A percentile compares a stretch with the other conserved stretches of the same genome.
phyloP scores from a whole-genome alignment of 768 basidiomycete species.

The Suillus fuscotomentosus region DNA sequence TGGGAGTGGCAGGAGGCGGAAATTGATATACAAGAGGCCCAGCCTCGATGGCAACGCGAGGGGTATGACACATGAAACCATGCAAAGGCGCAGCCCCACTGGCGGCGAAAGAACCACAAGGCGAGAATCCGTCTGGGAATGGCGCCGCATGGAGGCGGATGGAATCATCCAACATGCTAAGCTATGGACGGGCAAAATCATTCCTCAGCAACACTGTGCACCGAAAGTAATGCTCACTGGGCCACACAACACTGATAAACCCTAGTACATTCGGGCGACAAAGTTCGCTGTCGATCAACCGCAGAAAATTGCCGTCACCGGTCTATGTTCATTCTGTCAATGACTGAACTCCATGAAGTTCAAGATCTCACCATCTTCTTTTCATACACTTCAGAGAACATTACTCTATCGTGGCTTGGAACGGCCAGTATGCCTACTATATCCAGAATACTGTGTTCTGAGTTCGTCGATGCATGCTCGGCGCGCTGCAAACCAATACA shows the following conservation, averaged over 20 bases:
- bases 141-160: neutral
- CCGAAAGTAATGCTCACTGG: neutral
- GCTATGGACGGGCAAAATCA: neutral
- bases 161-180: neutral
- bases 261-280: neutral
- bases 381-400: neutral
- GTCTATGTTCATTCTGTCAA: neutral
- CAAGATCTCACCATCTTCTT: neutral
- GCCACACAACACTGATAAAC: neutral
- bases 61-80: too few relatives aligned
- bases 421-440: neutral
- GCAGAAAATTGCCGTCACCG: neutral
- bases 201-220: neutral
- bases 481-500: neutral
- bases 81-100: too few relatives aligned
- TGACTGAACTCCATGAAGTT: neutral
- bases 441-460: neutral
- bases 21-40: too few relatives aligned
- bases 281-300: neutral
- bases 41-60: too few relatives aligned
- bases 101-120: too few relatives aligned
- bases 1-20: too few relatives aligned
- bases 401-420: neutral
- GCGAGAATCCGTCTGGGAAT: neutral
- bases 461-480: neutral